Evolutionary conservation across 1,139 yeast genomes (phyloP), one percentile per base, ranked within the genome.

Genomic region (Candida albicans): DNA sequence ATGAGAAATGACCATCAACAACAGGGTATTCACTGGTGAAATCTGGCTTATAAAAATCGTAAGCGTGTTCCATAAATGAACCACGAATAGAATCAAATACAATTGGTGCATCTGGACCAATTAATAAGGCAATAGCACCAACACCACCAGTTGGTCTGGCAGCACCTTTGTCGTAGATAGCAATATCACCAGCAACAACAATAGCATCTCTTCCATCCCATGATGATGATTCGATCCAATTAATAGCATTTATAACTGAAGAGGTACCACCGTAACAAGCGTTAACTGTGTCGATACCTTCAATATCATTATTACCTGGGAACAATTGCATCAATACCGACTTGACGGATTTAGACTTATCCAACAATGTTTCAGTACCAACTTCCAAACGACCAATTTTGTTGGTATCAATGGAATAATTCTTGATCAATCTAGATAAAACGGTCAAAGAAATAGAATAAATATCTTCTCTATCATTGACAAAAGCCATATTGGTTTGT

Each of bases 121-220:
- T 87, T 66, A 87, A 82, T 64, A 95, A 61, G 41, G 99, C 99
- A 48, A 93, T 95, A 44, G 96, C 81, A 61, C 99, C 99, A 48
- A 96, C 98, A 71, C 99, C 99, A 65, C 99, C 99, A 47, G 99
- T 93, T 59, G 99, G 99, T 76, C 99, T 85, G 45, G 99, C 99
- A 40, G 95, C 86, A 65, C 99, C 99, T 72, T 91, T 81, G 57
- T 93, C 90, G 70, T 95, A 95, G 57, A 95, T 86, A 62, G 99
- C 99, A 65, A 95, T 93, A 68, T 95, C 99, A 67, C 97, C 98
- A 62, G 95, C 84, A 34, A 91, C 96, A 46, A 91, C 99, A 59
- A 93, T 82, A 48, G 99, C 99, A 61, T 93, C 91, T 69, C 99
- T 83, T 52, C 99, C 99, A 63, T 95, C 99, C 99, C 99, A 95